Evolutionary conservation across 1,139 yeast genomes (phyloP), one percentile per base, ranked within the genome.

Genomic region (Geotrichum australiense): DNA sequence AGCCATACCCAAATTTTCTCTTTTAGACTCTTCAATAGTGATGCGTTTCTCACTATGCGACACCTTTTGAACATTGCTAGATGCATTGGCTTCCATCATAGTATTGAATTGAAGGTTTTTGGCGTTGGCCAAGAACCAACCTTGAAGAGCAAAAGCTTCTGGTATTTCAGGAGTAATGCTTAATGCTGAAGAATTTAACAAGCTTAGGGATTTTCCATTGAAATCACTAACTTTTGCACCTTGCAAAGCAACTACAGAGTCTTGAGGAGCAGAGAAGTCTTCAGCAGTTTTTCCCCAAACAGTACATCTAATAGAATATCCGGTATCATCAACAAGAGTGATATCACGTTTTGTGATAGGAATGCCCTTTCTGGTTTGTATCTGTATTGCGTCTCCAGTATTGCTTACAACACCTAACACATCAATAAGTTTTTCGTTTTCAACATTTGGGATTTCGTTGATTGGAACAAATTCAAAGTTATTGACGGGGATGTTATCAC

Each of bases 81-180:
- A 59, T 5, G 58, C 51, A 22, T 44, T 45, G 11, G 60, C 38
- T 5, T 57, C 47, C 4, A 55, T 52, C 59, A 83, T 64, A n/a
- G 78, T 66, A 53, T 76, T 75, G 66, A 82, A 86, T 31, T 62
- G 65, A 49, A 76, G 78, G 46, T 69, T 66, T 33, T 70, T 70
- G 38, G 96, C 96, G 53, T 76, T 78, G 39, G 80, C 74, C 56
- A 86, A 95, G 57, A 78, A 93, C 99, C 99, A 93, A 4, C 98
- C 97, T 62, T 86, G 85, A 53, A 93, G 72, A 42, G 76, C 73
- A 60, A 78, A 86, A 5, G 96, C 91, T 61, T 87, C 96, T 14
- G 85, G 80, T 16, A 84, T 74, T 57, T 89, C 96, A 1, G 98
- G 98, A 53, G 85, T 84, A 11, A 83, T 71, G 35, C 78, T 62